These are phyloP conservation scores for Carex scoparia DNA, from an alignment of 176 grass and related monocot genomes.

Conservation along the genomic window DNA sequence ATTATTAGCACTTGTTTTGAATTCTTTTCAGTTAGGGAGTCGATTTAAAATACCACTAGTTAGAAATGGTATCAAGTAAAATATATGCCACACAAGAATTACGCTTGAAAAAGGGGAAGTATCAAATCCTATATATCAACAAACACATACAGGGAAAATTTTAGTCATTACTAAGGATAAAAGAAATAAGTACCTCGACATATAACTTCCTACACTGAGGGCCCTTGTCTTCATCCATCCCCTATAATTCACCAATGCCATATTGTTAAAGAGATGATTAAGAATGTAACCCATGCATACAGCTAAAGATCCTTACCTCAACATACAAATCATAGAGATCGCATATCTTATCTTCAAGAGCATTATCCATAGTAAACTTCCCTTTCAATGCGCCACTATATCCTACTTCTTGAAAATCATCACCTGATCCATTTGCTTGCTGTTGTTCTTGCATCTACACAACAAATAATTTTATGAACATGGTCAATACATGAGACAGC, in stretches of 20 bases:
- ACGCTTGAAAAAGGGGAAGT: neutral
- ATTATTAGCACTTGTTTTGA: neutral
- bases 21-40: neutral
- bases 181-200: constrained; percentile 59
- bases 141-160: constrained; percentile 4
- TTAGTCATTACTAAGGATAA: constrained; percentile 61
- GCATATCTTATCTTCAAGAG: constrained; percentile 89
- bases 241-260: constrained; percentile 35
- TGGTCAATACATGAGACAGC: neutral
- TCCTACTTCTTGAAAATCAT: constrained; percentile 64
- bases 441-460: constrained; percentile 39
- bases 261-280: neutral
- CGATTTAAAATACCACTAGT: neutral
- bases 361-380: constrained; percentile 63
- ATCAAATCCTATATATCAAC: neutral
- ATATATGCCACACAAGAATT: neutral
- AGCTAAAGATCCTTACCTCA: constrained; percentile 57
- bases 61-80: neutral
- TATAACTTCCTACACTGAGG: constrained; percentile 98
- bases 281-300: neutral
- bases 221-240: constrained; percentile 99
- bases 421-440: constrained; percentile 53
- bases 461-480: neutral
- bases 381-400: constrained; percentile 57
- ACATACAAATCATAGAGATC: constrained; percentile 98